Evolutionary conservation across 768 basidiomycete species (phyloP), one percentile per base, ranked within the genome.

Genomic region (Lactarius tabidus): DNA sequence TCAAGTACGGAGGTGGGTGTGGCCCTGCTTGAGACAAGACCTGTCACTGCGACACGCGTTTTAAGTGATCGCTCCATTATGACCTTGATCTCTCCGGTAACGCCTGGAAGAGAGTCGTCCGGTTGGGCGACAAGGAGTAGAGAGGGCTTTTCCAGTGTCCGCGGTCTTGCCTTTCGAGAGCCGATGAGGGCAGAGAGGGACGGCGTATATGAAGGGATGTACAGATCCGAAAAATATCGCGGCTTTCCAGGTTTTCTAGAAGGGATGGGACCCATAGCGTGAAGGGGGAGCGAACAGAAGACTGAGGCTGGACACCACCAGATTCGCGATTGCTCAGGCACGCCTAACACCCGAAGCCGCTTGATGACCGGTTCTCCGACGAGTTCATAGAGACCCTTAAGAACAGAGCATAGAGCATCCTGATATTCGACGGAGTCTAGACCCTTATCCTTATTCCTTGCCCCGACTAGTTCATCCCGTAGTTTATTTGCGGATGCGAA

Each of bases 221-320:
- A 64, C 1, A 64, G 4, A 43, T 64, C 63, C 6, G 48, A 59
- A 57, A 64, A 64, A 35, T 64, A 59, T 12, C 12, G 45, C n/a
- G n/a, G n/a, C 45, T 12, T 28, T 12, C 4, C 0, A 7, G 17
- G 5, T 1, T 10, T 45, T 2, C 48, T 36, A 0, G 61, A 57
- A 18, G 61, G 48, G 28, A 63, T 29, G n/a, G 61, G 61, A 7
- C 61, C 62, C 62, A 63, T 63, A 2, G 62, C 55, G 5, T 63
- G 62, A 0, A 63, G 55, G 2, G 62, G 62, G 15, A 62, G 61
- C 12, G 23, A 57, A 20, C 55, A 56, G 23, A 61, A 61, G 15
- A 60, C 41, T 4, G 41, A 41, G 6, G 41, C 20, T 41, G 41
- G 41, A 18, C 41, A 41, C 59, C 29, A 55, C 60, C 53, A 61